phyloP scores from a whole-genome alignment of 768 basidiomycete species.

The Rhizopogon vesiculosus region DNA sequence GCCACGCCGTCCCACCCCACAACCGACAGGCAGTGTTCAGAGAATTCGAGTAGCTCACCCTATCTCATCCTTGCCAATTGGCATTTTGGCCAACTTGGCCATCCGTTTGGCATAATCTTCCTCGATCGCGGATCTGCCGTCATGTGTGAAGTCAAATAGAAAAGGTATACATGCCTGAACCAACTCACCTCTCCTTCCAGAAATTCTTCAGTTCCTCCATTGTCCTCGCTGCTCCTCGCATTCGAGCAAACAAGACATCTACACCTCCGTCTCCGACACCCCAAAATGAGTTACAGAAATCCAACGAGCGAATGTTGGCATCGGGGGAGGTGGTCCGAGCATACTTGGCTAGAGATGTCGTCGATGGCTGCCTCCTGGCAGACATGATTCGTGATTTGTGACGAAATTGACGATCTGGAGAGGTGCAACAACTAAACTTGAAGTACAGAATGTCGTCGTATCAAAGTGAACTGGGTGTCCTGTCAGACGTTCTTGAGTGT shows the following conservation, averaged over 20 bases:
- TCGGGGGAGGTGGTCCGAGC: slow-evolving; percentile 50
- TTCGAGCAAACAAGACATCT: slow-evolving; percentile 85
- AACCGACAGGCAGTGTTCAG: background rate
- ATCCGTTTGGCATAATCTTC: slow-evolving; percentile 93
- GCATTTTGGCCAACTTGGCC: slow-evolving; percentile 67
- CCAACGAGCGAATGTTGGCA: slow-evolving; percentile 47
- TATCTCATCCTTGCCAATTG: slow-evolving; percentile 86
- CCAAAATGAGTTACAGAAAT: slow-evolving; percentile 99
- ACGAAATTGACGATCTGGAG: slow-evolving; percentile 8
- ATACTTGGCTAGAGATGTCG: slow-evolving; percentile 73
- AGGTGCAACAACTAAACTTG: slow-evolving; percentile 11
- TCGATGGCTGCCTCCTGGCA: slow-evolving; percentile 75
- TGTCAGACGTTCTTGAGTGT: background rate
- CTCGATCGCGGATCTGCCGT: slow-evolving; percentile 75
- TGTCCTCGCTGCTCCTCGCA: slow-evolving; percentile 81
- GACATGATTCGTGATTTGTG: slow-evolving; percentile 42
- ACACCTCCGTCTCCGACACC: slow-evolving; percentile 81
- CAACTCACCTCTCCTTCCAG: slow-evolving; percentile 88
- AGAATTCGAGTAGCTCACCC: slow-evolving; percentile 56
- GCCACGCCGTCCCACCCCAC: background rate
- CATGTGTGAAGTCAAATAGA: slow-evolving; percentile 4
- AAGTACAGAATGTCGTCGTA: slow-evolving; percentile 12
- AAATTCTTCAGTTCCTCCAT: slow-evolving; percentile 84
- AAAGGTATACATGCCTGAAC: background rate
- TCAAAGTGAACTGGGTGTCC: background rate